These are phyloP conservation scores for Fusarium tanahbumbuense DNA, from an alignment of 2,329 filamentous ascomycete genomes.

Conservation along the genomic window DNA sequence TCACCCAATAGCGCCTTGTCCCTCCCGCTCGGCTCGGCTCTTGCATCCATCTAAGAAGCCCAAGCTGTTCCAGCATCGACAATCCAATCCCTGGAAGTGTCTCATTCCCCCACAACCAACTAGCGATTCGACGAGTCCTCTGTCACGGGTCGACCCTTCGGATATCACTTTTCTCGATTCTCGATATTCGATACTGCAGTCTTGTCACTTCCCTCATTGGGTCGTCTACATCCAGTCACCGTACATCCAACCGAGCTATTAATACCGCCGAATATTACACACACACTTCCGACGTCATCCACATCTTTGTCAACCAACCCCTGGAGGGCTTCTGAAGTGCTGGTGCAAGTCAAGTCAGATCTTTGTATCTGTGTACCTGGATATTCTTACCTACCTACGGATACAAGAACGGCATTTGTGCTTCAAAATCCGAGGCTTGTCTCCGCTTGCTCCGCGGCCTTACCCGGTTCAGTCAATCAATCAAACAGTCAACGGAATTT, in stretches of 20 bases:
- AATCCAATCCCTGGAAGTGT: conserved; percentile 27
- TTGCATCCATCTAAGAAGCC: conserved; percentile 23
- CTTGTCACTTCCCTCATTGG: conserved; percentile 28
- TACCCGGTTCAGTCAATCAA: conserved; percentile 4
- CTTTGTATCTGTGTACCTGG: conserved; percentile 17
- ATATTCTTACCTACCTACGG: conserved; percentile 13
- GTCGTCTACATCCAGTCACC: conserved; percentile 19
- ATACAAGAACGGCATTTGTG: conserved; percentile 37
- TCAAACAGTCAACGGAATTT: conserved; percentile 37
- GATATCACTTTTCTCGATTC: conserved; percentile 38
- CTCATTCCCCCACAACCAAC: conserved; percentile 35
- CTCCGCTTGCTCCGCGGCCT: conserved; percentile 42
- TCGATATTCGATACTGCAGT: conserved; percentile 18
- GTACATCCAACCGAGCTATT: conserved; percentile 23
- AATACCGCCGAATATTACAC: conserved; percentile 26
- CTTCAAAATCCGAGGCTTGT: conserved; percentile 38
- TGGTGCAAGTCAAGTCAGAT: conserved; percentile 22
- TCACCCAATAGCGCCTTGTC: conserved; percentile 41
- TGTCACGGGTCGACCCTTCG: conserved; percentile 26
- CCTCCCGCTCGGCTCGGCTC: conserved; percentile 44
- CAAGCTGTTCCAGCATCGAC: conserved; percentile 19
- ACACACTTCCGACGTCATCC: conserved; percentile 37
- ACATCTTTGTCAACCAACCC: conserved; percentile 31
- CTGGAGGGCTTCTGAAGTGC: conserved; percentile 35
- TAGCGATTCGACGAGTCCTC: conserved; percentile 20